Conservation (phyloP, 495 filamentous ascomycete species). For the Penicillium lagena region DNA sequence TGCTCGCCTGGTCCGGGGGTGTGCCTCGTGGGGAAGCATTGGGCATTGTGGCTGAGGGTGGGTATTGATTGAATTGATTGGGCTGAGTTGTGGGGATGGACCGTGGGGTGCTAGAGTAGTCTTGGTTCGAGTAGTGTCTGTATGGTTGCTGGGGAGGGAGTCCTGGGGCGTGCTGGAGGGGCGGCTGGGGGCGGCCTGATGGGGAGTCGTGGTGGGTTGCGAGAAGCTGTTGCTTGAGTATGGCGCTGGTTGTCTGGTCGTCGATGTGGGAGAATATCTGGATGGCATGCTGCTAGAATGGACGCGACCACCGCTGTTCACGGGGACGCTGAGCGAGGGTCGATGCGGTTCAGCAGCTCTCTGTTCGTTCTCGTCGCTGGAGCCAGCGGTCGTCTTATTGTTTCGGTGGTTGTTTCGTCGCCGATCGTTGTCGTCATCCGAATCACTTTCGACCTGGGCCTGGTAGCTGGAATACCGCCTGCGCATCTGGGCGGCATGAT, state of each 20-base stretch:
- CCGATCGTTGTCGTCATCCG: constrained; percentile 15
- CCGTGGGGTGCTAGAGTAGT: constrained; percentile 5
- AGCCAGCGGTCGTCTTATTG: constrained; percentile 2
- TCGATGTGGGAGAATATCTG: constrained; percentile 3
- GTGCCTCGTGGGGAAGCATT: constrained; percentile 8
- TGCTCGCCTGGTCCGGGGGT: constrained; percentile 11
- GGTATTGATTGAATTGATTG: neutral
- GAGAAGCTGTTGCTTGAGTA: constrained; percentile 11
- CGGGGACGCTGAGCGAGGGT: constrained; percentile 7
- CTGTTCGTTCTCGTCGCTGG: constrained; percentile 18
- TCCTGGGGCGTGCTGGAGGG: constrained; percentile 2
- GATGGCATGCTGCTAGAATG: constrained; percentile 14
- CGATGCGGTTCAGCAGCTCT: constrained; percentile 5
- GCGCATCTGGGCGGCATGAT: constrained; percentile 16
- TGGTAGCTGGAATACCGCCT: constrained; percentile 27
- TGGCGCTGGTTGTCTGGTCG: constrained; percentile 1
- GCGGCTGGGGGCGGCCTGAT: neutral
- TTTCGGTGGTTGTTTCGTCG: neutral
- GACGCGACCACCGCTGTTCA: constrained; percentile 4
- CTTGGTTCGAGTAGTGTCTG: constrained; percentile 3
- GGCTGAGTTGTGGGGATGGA: constrained; percentile 10
- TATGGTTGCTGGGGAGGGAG: constrained; percentile 5
- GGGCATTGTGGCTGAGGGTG: constrained; percentile 2
- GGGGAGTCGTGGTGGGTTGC: constrained; percentile 5
- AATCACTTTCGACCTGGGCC: constrained; percentile 34